phyloP scores from a whole-genome alignment of 345 rosid genomes.

The Citropsis articulata region DNA sequence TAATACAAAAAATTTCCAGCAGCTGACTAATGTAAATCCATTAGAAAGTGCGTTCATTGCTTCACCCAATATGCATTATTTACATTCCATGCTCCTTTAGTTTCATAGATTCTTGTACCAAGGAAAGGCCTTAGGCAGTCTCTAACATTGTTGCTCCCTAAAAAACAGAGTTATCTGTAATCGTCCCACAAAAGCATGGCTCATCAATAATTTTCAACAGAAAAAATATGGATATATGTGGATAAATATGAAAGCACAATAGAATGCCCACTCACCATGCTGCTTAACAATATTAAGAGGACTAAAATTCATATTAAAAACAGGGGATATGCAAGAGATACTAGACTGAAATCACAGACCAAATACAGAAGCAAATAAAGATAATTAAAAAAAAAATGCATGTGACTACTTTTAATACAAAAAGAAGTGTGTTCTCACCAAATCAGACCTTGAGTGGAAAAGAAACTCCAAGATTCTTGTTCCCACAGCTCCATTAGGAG shows the following conservation, averaged over 20 bases:
- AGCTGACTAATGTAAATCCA: background rate
- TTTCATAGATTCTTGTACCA: too few relatives aligned
- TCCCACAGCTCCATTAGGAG: constrained; percentile 94
- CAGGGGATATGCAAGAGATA: background rate
- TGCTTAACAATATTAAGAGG: too few relatives aligned
- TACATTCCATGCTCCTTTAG: too few relatives aligned
- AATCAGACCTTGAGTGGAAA: constrained; percentile 85
- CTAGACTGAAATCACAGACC: background rate
- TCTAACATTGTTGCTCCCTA: too few relatives aligned
- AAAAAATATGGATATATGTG: background rate
- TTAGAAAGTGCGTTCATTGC: background rate
- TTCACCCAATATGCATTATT: background rate
- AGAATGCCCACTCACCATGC: background rate
- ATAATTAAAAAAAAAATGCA: background rate
- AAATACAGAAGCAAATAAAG: background rate
- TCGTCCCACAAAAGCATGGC: background rate
- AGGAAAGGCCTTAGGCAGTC: too few relatives aligned
- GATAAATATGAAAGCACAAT: too few relatives aligned
- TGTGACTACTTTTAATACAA: background rate
- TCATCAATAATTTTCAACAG: background rate
- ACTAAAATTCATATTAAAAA: background rate
- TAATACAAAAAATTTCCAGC: background rate
- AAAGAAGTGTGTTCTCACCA: constrained; percentile 46
- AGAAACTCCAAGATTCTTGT: constrained; percentile 85
- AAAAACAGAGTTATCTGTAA: too few relatives aligned